Conservation (phyloP, 2,329 filamentous ascomycete genomes). For the Neocatenulostroma microsporum region DNA sequence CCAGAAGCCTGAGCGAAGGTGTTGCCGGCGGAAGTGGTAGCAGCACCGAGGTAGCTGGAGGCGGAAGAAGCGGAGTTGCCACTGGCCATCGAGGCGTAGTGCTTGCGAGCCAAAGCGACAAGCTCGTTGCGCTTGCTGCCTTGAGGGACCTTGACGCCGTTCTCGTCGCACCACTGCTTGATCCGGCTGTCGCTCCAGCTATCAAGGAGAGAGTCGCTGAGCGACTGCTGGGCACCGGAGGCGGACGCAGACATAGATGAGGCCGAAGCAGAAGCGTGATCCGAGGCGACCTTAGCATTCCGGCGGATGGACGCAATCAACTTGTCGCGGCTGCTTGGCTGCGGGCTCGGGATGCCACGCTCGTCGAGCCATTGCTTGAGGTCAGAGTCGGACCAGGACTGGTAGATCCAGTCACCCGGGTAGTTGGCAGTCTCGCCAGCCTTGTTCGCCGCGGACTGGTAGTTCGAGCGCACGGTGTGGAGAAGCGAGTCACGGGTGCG, state of each 20-base stretch:
- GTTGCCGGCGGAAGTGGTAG: slow-evolving; percentile 56
- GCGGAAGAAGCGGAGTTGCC: slow-evolving; percentile 45
- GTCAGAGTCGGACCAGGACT: slow-evolving; percentile 85
- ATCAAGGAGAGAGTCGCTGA: slow-evolving; percentile 78
- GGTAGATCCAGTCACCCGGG: slow-evolving; percentile 91
- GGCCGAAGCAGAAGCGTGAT: slow-evolving; percentile 48
- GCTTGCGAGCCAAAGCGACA: slow-evolving; percentile 79
- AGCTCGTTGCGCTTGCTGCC: slow-evolving; percentile 87
- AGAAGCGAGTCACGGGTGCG: slow-evolving; percentile 77
- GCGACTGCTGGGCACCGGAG: slow-evolving; percentile 57
- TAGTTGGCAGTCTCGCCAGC: slow-evolving; percentile 72
- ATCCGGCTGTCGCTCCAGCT: slow-evolving; percentile 84
- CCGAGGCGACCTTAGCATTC: slow-evolving; percentile 58
- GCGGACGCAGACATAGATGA: slow-evolving; percentile 53
- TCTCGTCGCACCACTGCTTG: slow-evolving; percentile 90
- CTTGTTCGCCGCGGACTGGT: slow-evolving; percentile 68
- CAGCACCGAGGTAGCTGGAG: slow-evolving; percentile 37
- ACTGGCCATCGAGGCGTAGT: slow-evolving; percentile 62
- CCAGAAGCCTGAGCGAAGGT: slow-evolving; percentile 69
- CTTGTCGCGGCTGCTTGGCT: slow-evolving; percentile 76
- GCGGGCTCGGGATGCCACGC: slow-evolving; percentile 76
- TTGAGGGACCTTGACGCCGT: slow-evolving; percentile 81
- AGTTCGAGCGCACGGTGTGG: slow-evolving; percentile 69
- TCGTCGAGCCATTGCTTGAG: slow-evolving; percentile 90
- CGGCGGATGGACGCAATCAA: slow-evolving; percentile 83